These are phyloP conservation scores for Boletus reticulatus DNA, from an alignment of 768 basidiomycete genomes.

Conservation along the genomic window DNA sequence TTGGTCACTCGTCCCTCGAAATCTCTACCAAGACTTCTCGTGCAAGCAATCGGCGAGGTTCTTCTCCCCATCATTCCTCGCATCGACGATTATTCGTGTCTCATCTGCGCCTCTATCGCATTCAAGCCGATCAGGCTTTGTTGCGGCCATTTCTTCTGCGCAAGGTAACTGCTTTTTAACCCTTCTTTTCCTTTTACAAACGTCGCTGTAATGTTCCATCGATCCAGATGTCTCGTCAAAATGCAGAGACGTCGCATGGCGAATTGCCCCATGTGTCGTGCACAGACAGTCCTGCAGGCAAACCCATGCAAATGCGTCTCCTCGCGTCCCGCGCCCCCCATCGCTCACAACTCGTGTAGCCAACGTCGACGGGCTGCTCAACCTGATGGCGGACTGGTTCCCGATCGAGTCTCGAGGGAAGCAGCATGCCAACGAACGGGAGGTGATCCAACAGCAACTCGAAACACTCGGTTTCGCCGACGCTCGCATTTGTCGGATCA, in stretches of 20 bases:
- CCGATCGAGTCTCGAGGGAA: slow-evolving; percentile 79
- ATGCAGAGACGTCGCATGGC: slow-evolving; percentile 80
- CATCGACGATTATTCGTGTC: slow-evolving; percentile 81
- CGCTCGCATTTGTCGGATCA: slow-evolving; percentile 37
- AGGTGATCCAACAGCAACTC: slow-evolving; percentile 68
- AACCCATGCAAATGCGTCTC: slow-evolving; percentile 57
- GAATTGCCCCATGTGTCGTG: slow-evolving; percentile 84
- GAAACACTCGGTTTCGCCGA: slow-evolving; percentile 55
- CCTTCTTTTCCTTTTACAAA: not conserved
- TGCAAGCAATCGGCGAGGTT: slow-evolving; percentile 80
- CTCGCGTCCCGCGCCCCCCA: not conserved
- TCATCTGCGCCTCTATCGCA: slow-evolving; percentile 86
- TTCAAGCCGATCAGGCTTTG: slow-evolving; percentile 86
- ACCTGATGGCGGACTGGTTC: slow-evolving; percentile 94
- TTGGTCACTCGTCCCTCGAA: slow-evolving; percentile 27
- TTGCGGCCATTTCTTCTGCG: slow-evolving; percentile 83
- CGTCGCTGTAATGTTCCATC: slow-evolving; percentile 1
- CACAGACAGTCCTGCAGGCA: slow-evolving; percentile 72
- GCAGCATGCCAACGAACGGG: slow-evolving; percentile 68
- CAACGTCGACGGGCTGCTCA: slow-evolving; percentile 76
- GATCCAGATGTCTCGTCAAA: slow-evolving; percentile 69
- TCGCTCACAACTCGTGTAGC: slow-evolving; percentile 36
- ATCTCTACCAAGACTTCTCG: slow-evolving; percentile 60
- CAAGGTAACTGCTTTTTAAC: slow-evolving; percentile 42
- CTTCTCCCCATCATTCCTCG: slow-evolving; percentile 79